Base-by-base conservation (phyloP, 345 rosid genomes). In the Punica granatum region DNA sequence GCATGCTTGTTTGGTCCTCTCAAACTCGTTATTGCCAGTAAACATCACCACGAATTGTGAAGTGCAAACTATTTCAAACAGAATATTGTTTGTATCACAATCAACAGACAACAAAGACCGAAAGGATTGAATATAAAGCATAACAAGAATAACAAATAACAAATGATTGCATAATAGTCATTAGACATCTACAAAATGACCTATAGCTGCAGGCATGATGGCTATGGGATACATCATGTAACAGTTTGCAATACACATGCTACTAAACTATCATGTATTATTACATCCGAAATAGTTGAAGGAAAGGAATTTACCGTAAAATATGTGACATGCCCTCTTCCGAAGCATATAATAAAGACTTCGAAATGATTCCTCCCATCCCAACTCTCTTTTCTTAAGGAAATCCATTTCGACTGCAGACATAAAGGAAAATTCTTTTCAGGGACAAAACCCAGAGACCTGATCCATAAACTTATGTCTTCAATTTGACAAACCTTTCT, bases 41-140 rank as follows among this genome's bases (percentile, higher is more conserved):
- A 94, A 91, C 97, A 94, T 85, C 78, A 83, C 96, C 76, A 91
- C 89, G 76, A 91, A 94, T 74, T 94, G 86, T 54, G 97, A 81
- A 74, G 96, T 84, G 60, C 92, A 89, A 44, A 86, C 99, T 94
- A 74, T 39, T 65, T 63, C 53, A 49, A 7, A 30, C 35, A 58
- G 59, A 54, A 23, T n/a, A 51, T 51, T 25, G 13, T 7, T 25
- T 23, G 1, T 26, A 18, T 28, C 15, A 21, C 33, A 70, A 63
- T n/a, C 35, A 37, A 21, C 19, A 73, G 70, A 70, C 14, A 69
- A 30, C 43, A 75, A 23, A 72, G 34, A 75, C 58, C 43, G 35
- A 16, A 63, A 36, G 41, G 43, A 67, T 34, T 8, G 33, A 67
- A 67, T 3, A 8, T 10, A 34, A 23, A 7, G 30, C 19, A 25